phyloP scores from a whole-genome alignment of 768 basidiomycete genomes.

The Ramaria sp. region DNA sequence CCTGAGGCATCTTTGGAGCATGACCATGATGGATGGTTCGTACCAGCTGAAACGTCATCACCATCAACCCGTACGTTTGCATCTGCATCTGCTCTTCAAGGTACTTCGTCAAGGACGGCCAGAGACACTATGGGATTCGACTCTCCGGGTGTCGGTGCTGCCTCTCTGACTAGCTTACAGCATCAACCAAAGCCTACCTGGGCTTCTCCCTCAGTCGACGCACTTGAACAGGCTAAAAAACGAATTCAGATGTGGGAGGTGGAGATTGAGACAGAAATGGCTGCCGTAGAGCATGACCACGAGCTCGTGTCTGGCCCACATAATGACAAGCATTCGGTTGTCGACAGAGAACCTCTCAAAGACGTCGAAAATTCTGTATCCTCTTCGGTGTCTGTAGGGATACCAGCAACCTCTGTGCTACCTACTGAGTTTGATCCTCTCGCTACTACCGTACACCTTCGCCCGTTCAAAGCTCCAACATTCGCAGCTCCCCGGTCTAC shows the following conservation, averaged over 20 bases:
- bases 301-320: background rate
- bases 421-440: background rate
- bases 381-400: background rate
- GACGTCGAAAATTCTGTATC: background rate
- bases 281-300: background rate
- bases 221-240: slow-evolving; percentile 43
- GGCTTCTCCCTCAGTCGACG: slow-evolving; percentile 35
- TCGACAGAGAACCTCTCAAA: slow-evolving; percentile 1
- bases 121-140: slow-evolving; percentile 20
- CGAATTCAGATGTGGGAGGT: slow-evolving; percentile 26
- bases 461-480: background rate
- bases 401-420: background rate
- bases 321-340: background rate
- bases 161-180: slow-evolving; percentile 25
- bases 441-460: background rate
- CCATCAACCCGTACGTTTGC: slow-evolving; percentile 12
- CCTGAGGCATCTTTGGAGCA: background rate
- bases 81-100: slow-evolving; percentile 13
- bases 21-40: slow-evolving; percentile 9
- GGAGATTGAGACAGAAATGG: slow-evolving; percentile 5
- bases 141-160: slow-evolving; percentile 17
- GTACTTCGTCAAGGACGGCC: no score
- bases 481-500: background rate
- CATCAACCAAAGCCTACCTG: slow-evolving; percentile 3
- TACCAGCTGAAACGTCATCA: background rate